Evolutionary conservation across 2,329 filamentous ascomycete genomes (phyloP), one percentile per base, ranked within the genome.

Genomic region (Chalara sp.): DNA sequence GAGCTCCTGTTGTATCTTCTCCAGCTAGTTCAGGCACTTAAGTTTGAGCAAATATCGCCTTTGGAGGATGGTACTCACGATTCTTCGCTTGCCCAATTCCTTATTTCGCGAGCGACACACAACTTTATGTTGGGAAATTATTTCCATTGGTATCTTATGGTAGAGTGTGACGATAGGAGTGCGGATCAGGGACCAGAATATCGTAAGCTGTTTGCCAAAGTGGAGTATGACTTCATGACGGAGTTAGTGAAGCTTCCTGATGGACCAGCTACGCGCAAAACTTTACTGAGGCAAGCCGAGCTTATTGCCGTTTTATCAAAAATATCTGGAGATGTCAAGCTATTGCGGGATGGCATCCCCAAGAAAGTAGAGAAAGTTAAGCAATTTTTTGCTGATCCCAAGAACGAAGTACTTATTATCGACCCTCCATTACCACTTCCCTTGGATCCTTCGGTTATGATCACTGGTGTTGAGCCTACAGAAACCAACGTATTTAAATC

Each of bases 121-220:
- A 97, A 95, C 63, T 88, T 96, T 62, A 85, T 87, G 53, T 78
- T 99, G 1, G 93, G 92, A 32, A 99, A 95, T 65, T 96, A 95
- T 69, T 81, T 99, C 49, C 89, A 96, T 67, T 99, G 93, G 93
- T 99, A 97, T 67, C 76, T 99, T 2, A 96, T 96, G 84, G 93
- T 99, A 1, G 95, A 99, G 70, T 95, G 91, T 59, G 92, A 96
- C 65, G 75, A 77, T 41, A 61, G 63, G 53, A 90, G 86, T 57
- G 81, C 83, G 4, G 86, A 89, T 42, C 88, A 91, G 60, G 78
- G 83, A 28, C 75, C 81, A 5, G 82, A 84, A 51, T 86, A 92
- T 63, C 86, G 88, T 44, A 87, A 88, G 55, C 82, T 97, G 13
- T 99, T 96, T 68, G 86, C 88, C 31, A 90, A 92, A 61, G 88